Conservation (phyloP, 768 basidiomycete genomes). For the Boletus rubroflammeus region DNA sequence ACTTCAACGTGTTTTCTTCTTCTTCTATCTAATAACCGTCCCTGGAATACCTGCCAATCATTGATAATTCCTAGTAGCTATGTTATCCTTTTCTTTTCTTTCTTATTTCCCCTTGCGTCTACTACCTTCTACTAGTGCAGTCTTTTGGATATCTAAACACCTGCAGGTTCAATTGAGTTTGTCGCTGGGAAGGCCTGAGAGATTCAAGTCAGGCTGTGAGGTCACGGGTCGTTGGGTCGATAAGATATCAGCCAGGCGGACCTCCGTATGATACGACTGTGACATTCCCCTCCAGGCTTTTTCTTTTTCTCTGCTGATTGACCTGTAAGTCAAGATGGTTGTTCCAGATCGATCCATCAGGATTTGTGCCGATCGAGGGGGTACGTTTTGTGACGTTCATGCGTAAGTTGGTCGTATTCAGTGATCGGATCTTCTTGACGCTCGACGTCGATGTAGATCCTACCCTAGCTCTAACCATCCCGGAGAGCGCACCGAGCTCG, state of each 20-base stretch:
- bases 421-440: background rate
- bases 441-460: constrained; percentile 42
- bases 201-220: too few relatives aligned
- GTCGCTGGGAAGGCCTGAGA: constrained; percentile 3
- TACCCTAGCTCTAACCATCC: constrained; percentile 68
- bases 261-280: background rate
- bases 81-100: constrained; percentile 25
- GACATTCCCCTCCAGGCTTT: background rate
- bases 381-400: constrained; percentile 89
- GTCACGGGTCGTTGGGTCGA: constrained; percentile 1
- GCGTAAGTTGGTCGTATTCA: constrained; percentile 46
- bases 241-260: background rate
- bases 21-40: constrained; percentile 23
- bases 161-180: background rate
- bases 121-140: constrained; percentile 14
- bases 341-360: constrained; percentile 75
- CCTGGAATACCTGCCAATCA: constrained; percentile 20
- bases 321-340: constrained; percentile 3
- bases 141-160: constrained; percentile 20
- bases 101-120: constrained; percentile 1
- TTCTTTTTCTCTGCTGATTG: too few relatives aligned
- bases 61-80: constrained; percentile 22
- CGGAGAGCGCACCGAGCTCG: constrained; percentile 64
- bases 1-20: constrained; percentile 5
- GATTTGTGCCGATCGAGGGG: constrained; percentile 86